A percentile compares a stretch with the other conserved stretches of the same genome.
Conservation (phyloP, 805 yeast genomes). For the Starmerella etchellsii region DNA sequence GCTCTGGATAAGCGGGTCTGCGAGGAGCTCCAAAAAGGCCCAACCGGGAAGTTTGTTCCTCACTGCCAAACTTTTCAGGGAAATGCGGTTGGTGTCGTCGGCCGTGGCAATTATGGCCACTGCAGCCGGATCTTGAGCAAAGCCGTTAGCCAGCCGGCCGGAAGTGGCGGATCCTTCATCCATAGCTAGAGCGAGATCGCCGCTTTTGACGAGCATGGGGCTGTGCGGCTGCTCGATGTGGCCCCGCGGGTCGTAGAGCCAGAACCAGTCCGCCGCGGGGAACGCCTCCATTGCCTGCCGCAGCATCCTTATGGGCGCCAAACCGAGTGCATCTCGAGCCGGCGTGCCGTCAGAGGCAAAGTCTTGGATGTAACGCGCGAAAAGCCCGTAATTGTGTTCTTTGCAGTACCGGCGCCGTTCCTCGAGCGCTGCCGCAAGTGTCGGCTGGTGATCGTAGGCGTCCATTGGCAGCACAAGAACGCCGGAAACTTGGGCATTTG, state of each 20-base stretch:
- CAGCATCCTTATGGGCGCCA: conserved; percentile 47
- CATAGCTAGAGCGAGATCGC: background rate
- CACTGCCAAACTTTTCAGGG: conserved; percentile 4
- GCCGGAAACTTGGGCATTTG: conserved; percentile 25
- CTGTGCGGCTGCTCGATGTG: conserved; percentile 21
- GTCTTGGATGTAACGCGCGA: conserved; percentile 72
- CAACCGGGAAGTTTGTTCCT: conserved; percentile 2
- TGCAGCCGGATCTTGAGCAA: background rate
- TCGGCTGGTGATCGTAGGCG: conserved; percentile 48
- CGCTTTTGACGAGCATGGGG: background rate
- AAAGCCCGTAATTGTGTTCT: conserved; percentile 59
- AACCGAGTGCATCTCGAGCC: conserved; percentile 27
- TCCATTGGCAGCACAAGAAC: conserved; percentile 72
- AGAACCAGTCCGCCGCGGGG: conserved; percentile 70
- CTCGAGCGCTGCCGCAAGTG: conserved; percentile 52
- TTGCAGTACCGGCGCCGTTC: conserved; percentile 77
- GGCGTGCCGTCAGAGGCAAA: conserved; percentile 32
- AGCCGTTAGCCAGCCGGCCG: conserved; percentile 2
- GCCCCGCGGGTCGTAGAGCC: conserved; percentile 67
- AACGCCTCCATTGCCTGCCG: conserved; percentile 84
- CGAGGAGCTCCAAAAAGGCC: conserved; percentile 3
- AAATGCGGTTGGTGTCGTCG: background rate
- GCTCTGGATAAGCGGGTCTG: conserved; percentile 7
- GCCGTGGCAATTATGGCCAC: conserved; percentile 1
- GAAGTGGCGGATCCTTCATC: background rate